These are phyloP conservation scores for Colletotrichum incanum DNA, from an alignment of 2,329 filamentous ascomycete genomes.

Conservation along the genomic window DNA sequence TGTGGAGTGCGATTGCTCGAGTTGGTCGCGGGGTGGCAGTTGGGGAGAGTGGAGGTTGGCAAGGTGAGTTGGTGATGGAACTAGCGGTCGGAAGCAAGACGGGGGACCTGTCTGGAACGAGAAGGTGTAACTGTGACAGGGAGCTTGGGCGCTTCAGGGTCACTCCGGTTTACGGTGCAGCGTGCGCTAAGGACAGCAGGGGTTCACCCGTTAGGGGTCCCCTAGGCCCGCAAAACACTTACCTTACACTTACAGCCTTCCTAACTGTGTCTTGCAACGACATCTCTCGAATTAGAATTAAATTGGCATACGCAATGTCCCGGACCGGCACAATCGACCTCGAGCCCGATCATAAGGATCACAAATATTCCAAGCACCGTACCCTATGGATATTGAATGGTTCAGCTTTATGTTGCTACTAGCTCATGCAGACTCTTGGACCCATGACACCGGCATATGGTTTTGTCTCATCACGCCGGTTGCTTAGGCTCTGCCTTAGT, in stretches of 20 bases:
- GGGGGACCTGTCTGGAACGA: constrained; percentile 29
- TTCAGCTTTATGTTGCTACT: constrained; percentile 12
- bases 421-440: constrained; percentile 22
- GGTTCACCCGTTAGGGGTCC: constrained; percentile 19
- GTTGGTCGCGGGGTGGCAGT: background rate
- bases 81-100: constrained; percentile 30
- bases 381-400: too few relatives aligned
- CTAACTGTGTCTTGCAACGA: background rate
- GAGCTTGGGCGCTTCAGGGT: constrained; percentile 33
- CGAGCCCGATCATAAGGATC: background rate
- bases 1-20: background rate
- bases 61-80: constrained; percentile 10
- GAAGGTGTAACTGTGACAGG: constrained; percentile 19
- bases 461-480: background rate
- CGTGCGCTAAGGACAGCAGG: constrained; percentile 28
- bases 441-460: constrained; percentile 35
- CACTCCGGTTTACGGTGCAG: constrained; percentile 19
- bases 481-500: constrained; percentile 45
- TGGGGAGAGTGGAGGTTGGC: constrained; percentile 13
- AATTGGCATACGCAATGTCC: background rate
- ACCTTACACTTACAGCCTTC: background rate
- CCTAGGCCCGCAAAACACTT: background rate
- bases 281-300: background rate
- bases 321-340: too few relatives aligned
- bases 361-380: background rate